Evolutionary conservation across 345 rosid genomes (phyloP), one percentile per base, ranked within the genome.

Genomic region (Sonneratia caseolaris): DNA sequence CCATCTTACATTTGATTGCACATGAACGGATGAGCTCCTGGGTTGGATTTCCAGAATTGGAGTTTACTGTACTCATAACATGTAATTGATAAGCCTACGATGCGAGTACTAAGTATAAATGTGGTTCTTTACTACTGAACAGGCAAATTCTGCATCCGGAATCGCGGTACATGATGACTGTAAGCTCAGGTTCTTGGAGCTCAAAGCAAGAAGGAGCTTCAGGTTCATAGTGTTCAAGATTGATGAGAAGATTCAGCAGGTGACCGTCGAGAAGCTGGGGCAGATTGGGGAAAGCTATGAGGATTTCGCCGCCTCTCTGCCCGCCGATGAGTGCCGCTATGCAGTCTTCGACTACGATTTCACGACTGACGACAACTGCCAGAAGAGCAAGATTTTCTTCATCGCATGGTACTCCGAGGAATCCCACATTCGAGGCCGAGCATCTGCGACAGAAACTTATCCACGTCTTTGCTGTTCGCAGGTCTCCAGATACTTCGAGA

Each of bases 61-160:
- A 42, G 45, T 42, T 27, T 27, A 27, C 32, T 27, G 32, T 42
- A 42, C 45, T 9, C 45, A 9, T 47, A 5, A 40, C 9, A 40
- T 40, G 43, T 40, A 40, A 4, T 40, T 40, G 43, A 40, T 40
- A 40, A 40, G 9, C 13, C 13, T 8, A 47, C 14, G 13, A 47
- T 13, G 15, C 15, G 0, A 9, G 14, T 47, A 47, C 51, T 9
- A 47, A 47, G 11, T 47, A 13, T 13, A 47, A 42, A 42, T 42
- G 45, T 42, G 45, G 45, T 42, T 42, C 45, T 42, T 42, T 13
- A 10, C 13, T 47, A 13, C 15, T 9, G 12, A 22, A 32, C 42
- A 90, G 93, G 88, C 96, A 27, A 90, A 90, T 71, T 79, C 93
- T 16, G 76, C 88, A 22, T 90, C 93, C 0, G 96, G 96, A 57